phyloP scores from a whole-genome alignment of 306 rosid species.

The Phaseolus lunatus region DNA sequence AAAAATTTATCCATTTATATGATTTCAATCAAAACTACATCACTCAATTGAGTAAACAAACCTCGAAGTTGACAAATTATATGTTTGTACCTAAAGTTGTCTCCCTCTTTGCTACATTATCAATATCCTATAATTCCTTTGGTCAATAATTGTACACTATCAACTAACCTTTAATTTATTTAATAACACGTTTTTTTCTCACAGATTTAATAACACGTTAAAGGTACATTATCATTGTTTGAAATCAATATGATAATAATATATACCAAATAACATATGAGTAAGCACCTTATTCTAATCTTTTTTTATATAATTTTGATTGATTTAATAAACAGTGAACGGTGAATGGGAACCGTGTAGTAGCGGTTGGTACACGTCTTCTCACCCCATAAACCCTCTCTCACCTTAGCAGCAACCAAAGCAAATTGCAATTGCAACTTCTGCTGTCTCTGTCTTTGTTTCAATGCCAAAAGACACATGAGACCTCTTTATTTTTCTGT shows the following conservation, averaged over 20 bases:
- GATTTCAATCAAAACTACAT: too few species aligned
- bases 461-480: slow-evolving; percentile 20
- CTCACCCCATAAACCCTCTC: background rate
- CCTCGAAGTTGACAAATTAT: too few species aligned
- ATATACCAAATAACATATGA: background rate
- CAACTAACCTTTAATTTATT: background rate
- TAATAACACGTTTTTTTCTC: background rate
- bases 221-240: background rate
- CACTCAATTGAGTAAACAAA: too few species aligned
- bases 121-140: background rate
- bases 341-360: slow-evolving; percentile 36
- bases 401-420: background rate
- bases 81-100: background rate
- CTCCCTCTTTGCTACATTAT: background rate
- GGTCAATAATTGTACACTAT: background rate
- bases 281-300: background rate
- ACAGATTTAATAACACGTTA: background rate
- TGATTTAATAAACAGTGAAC: background rate
- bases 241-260: background rate
- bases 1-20: too few species aligned
- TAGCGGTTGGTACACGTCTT: slow-evolving; percentile 38
- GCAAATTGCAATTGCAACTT: slow-evolving; percentile 9
- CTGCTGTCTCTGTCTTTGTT: slow-evolving; percentile 26
- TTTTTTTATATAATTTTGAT: background rate
- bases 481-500: background rate